phyloP scores from a whole-genome alignment of 257 asterid species.

The Solanum medicagineum region DNA sequence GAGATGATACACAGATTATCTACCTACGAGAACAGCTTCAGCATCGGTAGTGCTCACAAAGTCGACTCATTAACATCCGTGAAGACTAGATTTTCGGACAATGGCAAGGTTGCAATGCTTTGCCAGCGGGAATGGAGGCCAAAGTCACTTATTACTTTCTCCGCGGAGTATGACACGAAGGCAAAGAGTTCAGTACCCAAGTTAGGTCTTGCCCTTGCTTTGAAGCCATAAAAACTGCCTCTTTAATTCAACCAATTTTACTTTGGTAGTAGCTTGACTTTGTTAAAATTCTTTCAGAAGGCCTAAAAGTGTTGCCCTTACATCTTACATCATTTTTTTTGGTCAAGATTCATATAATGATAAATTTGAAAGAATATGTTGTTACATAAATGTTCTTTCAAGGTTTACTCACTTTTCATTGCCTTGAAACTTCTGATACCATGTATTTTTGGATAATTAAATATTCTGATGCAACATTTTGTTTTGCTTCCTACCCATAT shows the following conservation, averaged over 20 bases:
- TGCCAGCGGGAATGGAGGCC: slow-evolving; percentile 85
- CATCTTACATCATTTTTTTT: slow-evolving; percentile 10
- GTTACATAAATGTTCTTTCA: not conserved
- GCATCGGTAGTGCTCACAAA: slow-evolving; percentile 55
- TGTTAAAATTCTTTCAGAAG: not conserved
- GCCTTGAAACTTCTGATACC: not conserved
- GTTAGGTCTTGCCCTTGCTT: slow-evolving; percentile 59
- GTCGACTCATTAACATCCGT: slow-evolving; percentile 45
- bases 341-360: slow-evolving; percentile 15
- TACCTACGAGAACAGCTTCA: slow-evolving; percentile 52
- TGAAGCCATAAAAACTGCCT: slow-evolving; percentile 48
- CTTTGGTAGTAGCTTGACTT: slow-evolving; percentile 1
- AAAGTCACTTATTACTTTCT: slow-evolving; percentile 55
- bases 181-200: slow-evolving; percentile 34
- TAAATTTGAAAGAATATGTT: slow-evolving; percentile 6
- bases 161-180: slow-evolving; percentile 75
- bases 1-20: slow-evolving; percentile 72
- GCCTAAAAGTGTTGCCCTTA: slow-evolving; percentile 6
- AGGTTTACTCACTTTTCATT: not conserved
- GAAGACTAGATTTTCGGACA: slow-evolving; percentile 60
- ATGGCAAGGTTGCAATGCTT: slow-evolving; percentile 54
- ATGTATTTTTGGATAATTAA: not conserved
- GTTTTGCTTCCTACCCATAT: not conserved
- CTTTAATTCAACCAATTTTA: slow-evolving; percentile 5
- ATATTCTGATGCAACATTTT: not conserved